Base-by-base conservation (phyloP, 768 basidiomycete genomes). In the Mycena belliarum region DNA sequence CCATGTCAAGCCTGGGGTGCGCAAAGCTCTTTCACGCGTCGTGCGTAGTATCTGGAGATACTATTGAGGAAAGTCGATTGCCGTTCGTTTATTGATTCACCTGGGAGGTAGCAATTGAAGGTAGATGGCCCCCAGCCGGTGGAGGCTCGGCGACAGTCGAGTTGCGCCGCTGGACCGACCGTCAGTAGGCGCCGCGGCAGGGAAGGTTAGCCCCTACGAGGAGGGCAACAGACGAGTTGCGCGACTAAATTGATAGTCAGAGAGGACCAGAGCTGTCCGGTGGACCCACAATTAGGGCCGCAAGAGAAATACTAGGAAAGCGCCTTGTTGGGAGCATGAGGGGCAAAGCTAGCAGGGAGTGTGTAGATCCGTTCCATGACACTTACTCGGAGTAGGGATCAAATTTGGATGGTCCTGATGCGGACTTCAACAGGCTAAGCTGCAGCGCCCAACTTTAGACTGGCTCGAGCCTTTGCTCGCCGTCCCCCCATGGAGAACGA, bases 71-170 rank as follows among this genome's bases (percentile, higher is more conserved):
- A 32, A 32, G 29, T 32, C 29, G 12, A 12, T 32, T 32, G 29
- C 7, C 29, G 29, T 6, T 32, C 7, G 12, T 6, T 32, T 32
- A 32, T 6, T 12, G 12, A 32, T 32, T 32, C 29, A 32, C 29
- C 26, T 82, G 73, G 0, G 73, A 0, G 7, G 82, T 84, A 7
- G 90, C 84, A 47, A 91, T 76, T n/a, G 84, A 81, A 2, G 88
- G 84, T 52, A 87, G 71, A 71, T 91, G 87, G 16, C 92, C 92
- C 28, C 87, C 84, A n/a, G 92, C 83, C 55, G 89, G 82, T n/a
- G 88, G 89, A 20, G 88, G 81, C 59, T 87, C 84, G 12, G 73
- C 73, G 5, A 75, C 65, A 41, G 84, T 80, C 4, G 86, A 83
- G 66, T 82, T 81, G 57, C 85, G 80, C 60, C 75, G 69, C 61